A percentile compares a stretch with the other conserved stretches of the same genome.
phyloP scores from a whole-genome alignment of 2,329 filamentous ascomycete genomes.

The Clarireedia hainanense region DNA sequence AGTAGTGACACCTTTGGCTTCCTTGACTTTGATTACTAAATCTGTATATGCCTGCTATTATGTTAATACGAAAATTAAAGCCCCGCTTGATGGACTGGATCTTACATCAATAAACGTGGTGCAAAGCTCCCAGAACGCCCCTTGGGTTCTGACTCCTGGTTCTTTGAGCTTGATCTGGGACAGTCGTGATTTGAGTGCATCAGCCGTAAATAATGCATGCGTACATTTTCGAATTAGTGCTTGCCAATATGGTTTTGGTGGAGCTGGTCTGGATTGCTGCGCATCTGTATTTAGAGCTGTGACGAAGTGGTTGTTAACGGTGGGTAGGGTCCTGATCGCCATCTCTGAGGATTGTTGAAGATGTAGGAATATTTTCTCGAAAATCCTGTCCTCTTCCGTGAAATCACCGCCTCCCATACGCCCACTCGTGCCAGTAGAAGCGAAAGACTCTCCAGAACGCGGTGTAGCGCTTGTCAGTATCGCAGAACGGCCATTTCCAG shows the following conservation, averaged over 20 bases:
- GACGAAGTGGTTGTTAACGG: slow-evolving; percentile 59
- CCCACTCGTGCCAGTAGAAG: slow-evolving; percentile 34
- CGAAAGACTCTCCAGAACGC: slow-evolving; percentile 75
- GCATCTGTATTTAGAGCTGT: slow-evolving; percentile 56
- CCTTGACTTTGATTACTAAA: slow-evolving; percentile 53
- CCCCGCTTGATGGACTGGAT: neutral
- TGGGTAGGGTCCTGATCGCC: slow-evolving; percentile 63
- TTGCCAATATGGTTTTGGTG: slow-evolving; percentile 58
- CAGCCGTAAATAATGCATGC: slow-evolving; percentile 63
- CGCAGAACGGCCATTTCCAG: slow-evolving; percentile 42
- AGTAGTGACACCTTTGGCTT: slow-evolving; percentile 38
- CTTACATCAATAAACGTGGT: slow-evolving; percentile 57
- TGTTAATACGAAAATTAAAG: slow-evolving; percentile 17
- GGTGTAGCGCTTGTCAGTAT: slow-evolving; percentile 53
- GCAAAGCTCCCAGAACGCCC: slow-evolving; percentile 61
- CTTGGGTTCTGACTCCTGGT: slow-evolving; percentile 60
- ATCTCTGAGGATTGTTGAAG: slow-evolving; percentile 67
- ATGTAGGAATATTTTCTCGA: slow-evolving; percentile 75
- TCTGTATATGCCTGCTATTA: slow-evolving; percentile 52
- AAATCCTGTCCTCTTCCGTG: slow-evolving; percentile 69
- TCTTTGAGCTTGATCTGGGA: slow-evolving; percentile 80
- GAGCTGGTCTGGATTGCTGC: slow-evolving; percentile 50
- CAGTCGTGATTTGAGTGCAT: slow-evolving; percentile 63
- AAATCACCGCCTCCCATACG: slow-evolving; percentile 43
- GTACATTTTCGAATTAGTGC: slow-evolving; percentile 64